Evolutionary conservation across 805 yeast genomes (phyloP).

Genomic region (Hanseniaspora jakobsenii): DNA sequence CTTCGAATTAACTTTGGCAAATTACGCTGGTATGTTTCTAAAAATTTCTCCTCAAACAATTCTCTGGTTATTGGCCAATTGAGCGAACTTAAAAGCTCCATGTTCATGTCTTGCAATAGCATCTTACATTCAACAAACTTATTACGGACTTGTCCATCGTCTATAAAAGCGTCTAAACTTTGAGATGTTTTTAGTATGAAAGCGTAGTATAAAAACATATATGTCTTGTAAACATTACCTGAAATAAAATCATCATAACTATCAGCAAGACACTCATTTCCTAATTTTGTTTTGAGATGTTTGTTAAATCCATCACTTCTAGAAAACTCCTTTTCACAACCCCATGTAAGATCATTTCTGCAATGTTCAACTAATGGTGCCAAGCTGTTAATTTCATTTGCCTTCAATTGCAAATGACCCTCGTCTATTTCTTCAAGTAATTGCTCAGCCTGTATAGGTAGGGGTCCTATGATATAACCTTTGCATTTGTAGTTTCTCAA

Average conservation of each 20-base stretch:
- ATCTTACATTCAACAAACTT: constrained; percentile 3
- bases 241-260: constrained; percentile 40
- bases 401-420: too few relatives aligned
- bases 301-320: constrained; percentile 68
- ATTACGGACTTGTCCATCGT: neutral
- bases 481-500: constrained; percentile 9
- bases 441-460: neutral
- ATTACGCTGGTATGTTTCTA: constrained; percentile 1
- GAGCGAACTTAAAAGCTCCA: neutral
- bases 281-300: constrained; percentile 70
- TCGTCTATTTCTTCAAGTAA: neutral
- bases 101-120: constrained; percentile 5
- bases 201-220: neutral
- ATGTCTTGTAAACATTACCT: constrained; percentile 8
- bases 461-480: constrained; percentile 1
- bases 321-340: constrained; percentile 70
- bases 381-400: neutral
- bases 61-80: constrained; percentile 5
- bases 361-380: neutral
- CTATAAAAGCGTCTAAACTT: neutral
- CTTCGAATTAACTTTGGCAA: constrained; percentile 11
- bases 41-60: neutral
- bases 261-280: constrained; percentile 58
- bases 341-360: constrained; percentile 37
- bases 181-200: neutral